Evolutionary conservation across 2,329 filamentous ascomycete species (phyloP).

Genomic region (Exophiala oligosperma): DNA sequence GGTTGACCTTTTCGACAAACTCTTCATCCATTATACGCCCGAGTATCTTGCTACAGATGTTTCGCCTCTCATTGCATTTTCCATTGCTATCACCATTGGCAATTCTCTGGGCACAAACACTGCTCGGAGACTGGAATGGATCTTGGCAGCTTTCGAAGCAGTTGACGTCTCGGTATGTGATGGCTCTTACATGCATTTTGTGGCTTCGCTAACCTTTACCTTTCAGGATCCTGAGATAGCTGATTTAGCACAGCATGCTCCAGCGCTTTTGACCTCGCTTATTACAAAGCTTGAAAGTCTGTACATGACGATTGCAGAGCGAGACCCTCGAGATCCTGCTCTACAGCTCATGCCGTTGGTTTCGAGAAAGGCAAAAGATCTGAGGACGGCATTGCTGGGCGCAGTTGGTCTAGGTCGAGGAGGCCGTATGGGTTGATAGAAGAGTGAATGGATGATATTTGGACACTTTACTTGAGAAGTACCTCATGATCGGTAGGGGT

Average conservation of each 20-base stretch:
- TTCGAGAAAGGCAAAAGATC: constrained; percentile 42
- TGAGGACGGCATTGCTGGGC: constrained; percentile 17
- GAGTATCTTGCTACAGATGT: constrained; percentile 54
- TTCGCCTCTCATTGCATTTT: constrained; percentile 59
- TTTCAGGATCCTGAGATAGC: constrained; percentile 29
- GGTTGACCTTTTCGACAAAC: constrained; percentile 60
- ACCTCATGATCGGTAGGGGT: too few species aligned
- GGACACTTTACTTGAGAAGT: neutral
- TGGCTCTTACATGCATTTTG: neutral
- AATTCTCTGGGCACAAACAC: constrained; percentile 55
- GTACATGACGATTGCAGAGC: constrained; percentile 52
- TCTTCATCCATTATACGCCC: constrained; percentile 60
- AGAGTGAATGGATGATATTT: neutral
- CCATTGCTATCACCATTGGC: constrained; percentile 63
- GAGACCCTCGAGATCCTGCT: constrained; percentile 52
- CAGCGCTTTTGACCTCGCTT: constrained; percentile 36
- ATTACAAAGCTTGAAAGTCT: constrained; percentile 56
- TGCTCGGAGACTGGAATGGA: constrained; percentile 58
- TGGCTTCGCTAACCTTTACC: constrained; percentile 8
- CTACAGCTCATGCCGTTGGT: constrained; percentile 52
- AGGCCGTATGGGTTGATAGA: neutral
- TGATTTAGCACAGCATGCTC: constrained; percentile 28
- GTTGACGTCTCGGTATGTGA: constrained; percentile 54
- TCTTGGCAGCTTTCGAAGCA: constrained; percentile 55
- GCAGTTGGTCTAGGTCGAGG: neutral